These are phyloP conservation scores for Cochlearia excelsa DNA, from an alignment of 345 rosid species.

Conservation along the genomic window DNA sequence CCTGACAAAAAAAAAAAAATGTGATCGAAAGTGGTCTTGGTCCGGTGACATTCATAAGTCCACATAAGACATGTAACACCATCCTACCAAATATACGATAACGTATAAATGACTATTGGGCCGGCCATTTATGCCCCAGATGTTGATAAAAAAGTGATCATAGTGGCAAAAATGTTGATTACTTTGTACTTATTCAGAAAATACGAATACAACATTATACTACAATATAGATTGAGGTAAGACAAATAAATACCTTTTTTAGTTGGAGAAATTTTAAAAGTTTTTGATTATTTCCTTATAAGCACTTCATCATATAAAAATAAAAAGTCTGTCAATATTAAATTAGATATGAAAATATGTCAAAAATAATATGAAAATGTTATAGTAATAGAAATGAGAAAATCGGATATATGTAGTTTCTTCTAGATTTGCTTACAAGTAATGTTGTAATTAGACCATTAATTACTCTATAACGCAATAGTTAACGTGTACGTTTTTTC, in stretches of 20 bases:
- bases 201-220: too few species aligned
- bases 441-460: constrained; percentile 10
- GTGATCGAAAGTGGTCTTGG: too few species aligned
- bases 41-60: too few species aligned
- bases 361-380: constrained; percentile 1
- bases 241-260: constrained; percentile 11
- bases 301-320: not conserved
- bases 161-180: too few species aligned
- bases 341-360: constrained; percentile 10
- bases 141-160: too few species aligned
- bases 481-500: constrained; percentile 31
- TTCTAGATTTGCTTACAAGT: constrained; percentile 26
- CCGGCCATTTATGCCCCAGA: not conserved
- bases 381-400: constrained; percentile 6
- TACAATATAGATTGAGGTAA: not conserved
- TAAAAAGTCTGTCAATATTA: constrained; percentile 5
- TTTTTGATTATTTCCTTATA: not conserved
- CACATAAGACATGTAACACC: too few species aligned
- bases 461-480: constrained; percentile 26
- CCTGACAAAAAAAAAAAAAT: too few species aligned
- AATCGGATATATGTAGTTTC: not conserved
- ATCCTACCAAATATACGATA: too few species aligned
- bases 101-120: too few species aligned
- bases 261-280: constrained; percentile 4
- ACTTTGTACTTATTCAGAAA: too few species aligned